phyloP scores from a whole-genome alignment of 768 basidiomycete species.

The Termitomyces sp. region DNA sequence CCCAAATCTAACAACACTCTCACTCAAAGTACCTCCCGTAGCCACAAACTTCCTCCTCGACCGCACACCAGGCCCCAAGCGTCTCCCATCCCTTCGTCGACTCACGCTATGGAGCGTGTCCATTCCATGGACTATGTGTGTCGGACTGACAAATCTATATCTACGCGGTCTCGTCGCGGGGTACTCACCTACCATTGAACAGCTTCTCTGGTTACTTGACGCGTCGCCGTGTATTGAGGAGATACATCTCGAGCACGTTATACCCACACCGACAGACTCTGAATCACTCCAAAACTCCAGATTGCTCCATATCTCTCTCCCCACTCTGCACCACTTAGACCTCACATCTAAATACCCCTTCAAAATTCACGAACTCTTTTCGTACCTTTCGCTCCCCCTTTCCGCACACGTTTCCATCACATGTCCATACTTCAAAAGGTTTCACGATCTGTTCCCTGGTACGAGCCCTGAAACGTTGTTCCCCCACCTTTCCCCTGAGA shows the following conservation, averaged over 20 bases:
- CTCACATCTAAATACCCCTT: neutral
- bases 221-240: slow-evolving; percentile 28
- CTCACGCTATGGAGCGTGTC: slow-evolving; percentile 30
- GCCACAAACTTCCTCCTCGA: slow-evolving; percentile 18
- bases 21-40: slow-evolving; percentile 27
- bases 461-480: neutral
- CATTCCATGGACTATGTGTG: slow-evolving; percentile 27
- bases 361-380: neutral
- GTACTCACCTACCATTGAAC: slow-evolving; percentile 25
- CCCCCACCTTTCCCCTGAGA: neutral
- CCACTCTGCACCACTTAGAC: neutral
- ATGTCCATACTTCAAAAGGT: neutral
- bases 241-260: slow-evolving; percentile 25
- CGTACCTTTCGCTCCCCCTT: neutral
- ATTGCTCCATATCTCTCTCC: neutral
- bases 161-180: slow-evolving; percentile 26
- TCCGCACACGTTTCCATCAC: neutral
- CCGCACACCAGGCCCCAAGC: neutral
- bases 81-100: slow-evolving; percentile 24
- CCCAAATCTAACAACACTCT: slow-evolving; percentile 23
- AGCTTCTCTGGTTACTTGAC: slow-evolving; percentile 27
- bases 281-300: neutral
- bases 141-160: slow-evolving; percentile 26
- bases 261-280: slow-evolving; percentile 9
- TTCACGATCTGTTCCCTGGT: neutral